A percentile compares a stretch with the other conserved stretches of the same genome.
Conservation (phyloP, 805 yeast species). For the Hanseniaspora osmophila region DNA sequence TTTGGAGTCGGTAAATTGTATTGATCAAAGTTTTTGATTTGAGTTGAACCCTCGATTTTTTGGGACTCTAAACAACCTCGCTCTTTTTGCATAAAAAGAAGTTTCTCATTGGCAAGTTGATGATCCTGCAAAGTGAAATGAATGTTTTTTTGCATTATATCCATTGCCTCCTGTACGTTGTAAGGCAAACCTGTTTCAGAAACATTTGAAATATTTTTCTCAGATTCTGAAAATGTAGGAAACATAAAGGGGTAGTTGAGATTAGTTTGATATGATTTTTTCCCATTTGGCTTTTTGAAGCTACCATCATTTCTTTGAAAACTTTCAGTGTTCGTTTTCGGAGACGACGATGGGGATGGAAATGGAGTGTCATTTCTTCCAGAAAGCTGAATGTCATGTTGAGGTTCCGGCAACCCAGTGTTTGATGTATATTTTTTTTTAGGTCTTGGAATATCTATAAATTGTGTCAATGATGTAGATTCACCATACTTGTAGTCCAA, state of each 20-base stretch:
- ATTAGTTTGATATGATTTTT: slow-evolving; percentile 47
- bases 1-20: slow-evolving; percentile 6
- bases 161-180: slow-evolving; percentile 77
- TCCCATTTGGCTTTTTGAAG: slow-evolving; percentile 21
- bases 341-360: not conserved
- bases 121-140: slow-evolving; percentile 52
- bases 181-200: slow-evolving; percentile 26
- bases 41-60: slow-evolving; percentile 3
- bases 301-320: slow-evolving; percentile 9
- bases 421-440: slow-evolving; percentile 20
- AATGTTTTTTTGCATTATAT: slow-evolving; percentile 46
- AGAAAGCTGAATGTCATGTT: slow-evolving; percentile 10
- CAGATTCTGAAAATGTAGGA: slow-evolving; percentile 32
- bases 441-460: slow-evolving; percentile 44
- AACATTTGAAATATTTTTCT: slow-evolving; percentile 2
- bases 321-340: not conserved
- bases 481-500: slow-evolving; percentile 33
- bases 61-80: slow-evolving; percentile 36
- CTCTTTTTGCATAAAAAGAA: slow-evolving; percentile 58
- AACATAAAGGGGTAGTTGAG: slow-evolving; percentile 53
- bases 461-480: slow-evolving; percentile 43
- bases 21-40: slow-evolving; percentile 2
- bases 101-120: slow-evolving; percentile 62
- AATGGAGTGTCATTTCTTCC: not conserved
- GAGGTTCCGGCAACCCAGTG: slow-evolving; percentile 17